Conservation (phyloP, 768 basidiomycete species). For the Phylloporus scabripes region DNA sequence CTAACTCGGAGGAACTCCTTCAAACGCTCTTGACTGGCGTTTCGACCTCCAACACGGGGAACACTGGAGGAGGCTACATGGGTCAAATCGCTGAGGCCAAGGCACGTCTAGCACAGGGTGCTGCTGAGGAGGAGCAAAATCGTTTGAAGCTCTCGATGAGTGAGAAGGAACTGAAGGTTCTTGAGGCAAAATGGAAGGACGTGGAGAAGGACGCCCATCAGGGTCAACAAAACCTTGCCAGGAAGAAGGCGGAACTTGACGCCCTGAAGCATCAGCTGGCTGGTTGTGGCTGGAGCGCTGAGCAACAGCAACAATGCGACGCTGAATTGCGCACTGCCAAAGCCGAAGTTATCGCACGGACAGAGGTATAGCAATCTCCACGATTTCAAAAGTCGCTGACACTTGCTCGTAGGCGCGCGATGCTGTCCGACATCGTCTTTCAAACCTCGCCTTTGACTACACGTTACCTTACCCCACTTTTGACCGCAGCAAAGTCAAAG, state of each 20-base stretch:
- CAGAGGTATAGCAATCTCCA: slow-evolving; percentile 47
- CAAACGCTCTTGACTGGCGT: slow-evolving; percentile 93
- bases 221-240: slow-evolving; percentile 61
- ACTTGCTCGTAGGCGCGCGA: slow-evolving; percentile 56
- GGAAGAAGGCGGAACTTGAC: slow-evolving; percentile 53
- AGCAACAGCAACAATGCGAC: slow-evolving; percentile 61
- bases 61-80: slow-evolving; percentile 88
- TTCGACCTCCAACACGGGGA: slow-evolving; percentile 58
- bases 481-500: slow-evolving; percentile 83
- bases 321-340: slow-evolving; percentile 46
- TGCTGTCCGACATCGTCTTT: slow-evolving; percentile 54
- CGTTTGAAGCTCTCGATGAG: slow-evolving; percentile 70
- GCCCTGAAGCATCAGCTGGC: slow-evolving; percentile 47
- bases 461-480: slow-evolving; percentile 71
- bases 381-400: slow-evolving; percentile 5
- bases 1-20: slow-evolving; percentile 83
- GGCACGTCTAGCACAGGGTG: slow-evolving; percentile 64
- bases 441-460: slow-evolving; percentile 81
- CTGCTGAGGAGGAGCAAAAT: slow-evolving; percentile 80
- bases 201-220: slow-evolving; percentile 82
- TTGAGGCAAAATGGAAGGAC: slow-evolving; percentile 77
- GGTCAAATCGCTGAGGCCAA: slow-evolving; percentile 89
- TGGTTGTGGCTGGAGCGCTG: slow-evolving; percentile 69
- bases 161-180: slow-evolving; percentile 69
- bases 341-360: slow-evolving; percentile 47